Evolutionary conservation across 306 rosid species (phyloP).

Genomic region (Coriaria nepalensis): DNA sequence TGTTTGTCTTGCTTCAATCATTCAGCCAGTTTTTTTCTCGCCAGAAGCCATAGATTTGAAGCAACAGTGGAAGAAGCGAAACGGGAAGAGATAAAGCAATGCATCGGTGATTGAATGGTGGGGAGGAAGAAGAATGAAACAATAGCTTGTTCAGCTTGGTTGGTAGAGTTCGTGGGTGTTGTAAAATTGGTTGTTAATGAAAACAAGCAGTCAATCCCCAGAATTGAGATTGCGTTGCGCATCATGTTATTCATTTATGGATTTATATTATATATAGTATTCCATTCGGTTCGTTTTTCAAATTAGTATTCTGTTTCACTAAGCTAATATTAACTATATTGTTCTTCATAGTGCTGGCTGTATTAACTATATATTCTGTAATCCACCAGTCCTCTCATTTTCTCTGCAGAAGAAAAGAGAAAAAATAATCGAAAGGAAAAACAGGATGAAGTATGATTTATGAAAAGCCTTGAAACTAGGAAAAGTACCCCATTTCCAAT

Average conservation of each 20-base stretch:
- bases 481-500: constrained; percentile 3
- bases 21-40: constrained; percentile 95
- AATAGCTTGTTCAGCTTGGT: constrained; percentile 1
- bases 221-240: constrained; percentile 9
- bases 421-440: constrained; percentile 12
- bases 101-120: too few relatives aligned
- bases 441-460: too few relatives aligned
- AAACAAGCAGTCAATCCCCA: too few relatives aligned
- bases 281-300: constrained; percentile 10
- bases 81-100: constrained; percentile 4
- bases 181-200: background rate
- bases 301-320: background rate
- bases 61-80: constrained; percentile 18
- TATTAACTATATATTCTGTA: too few relatives aligned
- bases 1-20: background rate
- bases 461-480: constrained; percentile 51
- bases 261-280: constrained; percentile 7
- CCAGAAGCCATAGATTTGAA: constrained; percentile 41
- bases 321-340: too few relatives aligned
- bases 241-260: constrained; percentile 13
- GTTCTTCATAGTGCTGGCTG: too few relatives aligned
- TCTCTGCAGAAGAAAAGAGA: constrained; percentile 16
- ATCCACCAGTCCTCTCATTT: constrained; percentile 10
- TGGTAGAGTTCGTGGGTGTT: constrained; percentile 14
- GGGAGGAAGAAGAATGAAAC: background rate